These are phyloP conservation scores for Pluteus cervinus DNA, from an alignment of 768 basidiomycete species.

Conservation along the genomic window DNA sequence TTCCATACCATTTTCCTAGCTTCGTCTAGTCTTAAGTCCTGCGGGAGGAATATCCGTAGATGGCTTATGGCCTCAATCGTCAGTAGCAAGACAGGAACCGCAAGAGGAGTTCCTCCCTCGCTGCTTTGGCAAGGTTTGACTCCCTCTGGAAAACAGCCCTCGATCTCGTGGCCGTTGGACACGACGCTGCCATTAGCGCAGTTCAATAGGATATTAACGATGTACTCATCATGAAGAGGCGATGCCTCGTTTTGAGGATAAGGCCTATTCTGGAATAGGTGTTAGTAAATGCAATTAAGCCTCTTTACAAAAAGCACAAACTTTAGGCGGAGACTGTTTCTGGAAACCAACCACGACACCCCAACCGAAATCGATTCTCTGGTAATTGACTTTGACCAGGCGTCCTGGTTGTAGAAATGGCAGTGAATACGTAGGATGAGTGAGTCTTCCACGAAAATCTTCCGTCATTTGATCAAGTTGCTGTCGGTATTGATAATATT, in stretches of 20 bases:
- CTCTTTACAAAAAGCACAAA: not conserved
- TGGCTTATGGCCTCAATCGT: constrained; percentile 84
- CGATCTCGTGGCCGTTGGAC: constrained; percentile 50
- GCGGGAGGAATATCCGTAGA: constrained; percentile 81
- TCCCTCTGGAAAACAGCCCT: constrained; percentile 55
- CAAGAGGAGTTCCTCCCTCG: constrained; percentile 73
- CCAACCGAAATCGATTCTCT: constrained; percentile 92
- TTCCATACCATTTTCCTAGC: constrained; percentile 84
- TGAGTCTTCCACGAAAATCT: constrained; percentile 89
- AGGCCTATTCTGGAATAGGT: constrained; percentile 47
- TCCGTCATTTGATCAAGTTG: constrained; percentile 84
- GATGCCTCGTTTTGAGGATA: constrained; percentile 63
- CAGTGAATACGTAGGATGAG: constrained; percentile 87
- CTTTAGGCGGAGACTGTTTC: constrained; percentile 78
- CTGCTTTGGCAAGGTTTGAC: constrained; percentile 68
- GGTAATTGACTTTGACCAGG: constrained; percentile 84
- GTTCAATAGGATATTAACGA: constrained; percentile 86
- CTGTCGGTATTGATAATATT: constrained; percentile 87
- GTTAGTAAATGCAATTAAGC: not conserved
- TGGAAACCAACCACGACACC: constrained; percentile 88
- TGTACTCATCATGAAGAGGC: constrained; percentile 83
- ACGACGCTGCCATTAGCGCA: constrained; percentile 57
- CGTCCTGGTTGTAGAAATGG: constrained; percentile 91
- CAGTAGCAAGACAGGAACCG: constrained; percentile 82
- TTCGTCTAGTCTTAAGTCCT: constrained; percentile 73